Percentiles rank a stretch among this genome's conserved stretches.
Evolutionary conservation across 1,139 yeast species (phyloP).

Genomic region (Magnusiomyces sp.): DNA sequence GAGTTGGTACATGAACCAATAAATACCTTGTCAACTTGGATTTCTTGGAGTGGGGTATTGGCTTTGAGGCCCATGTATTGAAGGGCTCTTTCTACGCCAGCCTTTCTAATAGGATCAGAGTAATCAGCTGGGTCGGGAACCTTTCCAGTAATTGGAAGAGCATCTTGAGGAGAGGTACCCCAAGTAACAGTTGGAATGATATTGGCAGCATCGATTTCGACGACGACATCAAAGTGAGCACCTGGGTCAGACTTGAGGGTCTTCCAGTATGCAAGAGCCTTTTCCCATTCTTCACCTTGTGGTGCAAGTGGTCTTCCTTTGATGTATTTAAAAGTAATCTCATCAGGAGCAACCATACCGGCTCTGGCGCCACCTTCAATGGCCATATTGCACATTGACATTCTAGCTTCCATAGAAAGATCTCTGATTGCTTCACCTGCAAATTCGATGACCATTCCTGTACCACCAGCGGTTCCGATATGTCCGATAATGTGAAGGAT

Average conservation of each 20-base stretch:
- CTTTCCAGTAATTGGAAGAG: slow-evolving; percentile 79
- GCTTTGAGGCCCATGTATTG: slow-evolving; percentile 85
- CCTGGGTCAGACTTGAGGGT: slow-evolving; percentile 81
- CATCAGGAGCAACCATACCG: slow-evolving; percentile 97
- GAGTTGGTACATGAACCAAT: slow-evolving; percentile 98
- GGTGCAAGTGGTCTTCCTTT: slow-evolving; percentile 95
- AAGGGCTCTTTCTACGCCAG: slow-evolving; percentile 86
- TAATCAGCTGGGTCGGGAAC: slow-evolving; percentile 79
- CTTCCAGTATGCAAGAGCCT: slow-evolving; percentile 86
- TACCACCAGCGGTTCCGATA: slow-evolving; percentile 99
- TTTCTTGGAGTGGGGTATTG: slow-evolving; percentile 66
- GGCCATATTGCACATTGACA: slow-evolving; percentile 98
- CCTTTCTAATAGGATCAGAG: slow-evolving; percentile 68
- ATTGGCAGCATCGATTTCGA: slow-evolving; percentile 72
- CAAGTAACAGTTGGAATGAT: slow-evolving; percentile 94
- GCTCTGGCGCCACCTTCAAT: slow-evolving; percentile 99
- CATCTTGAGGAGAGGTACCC: slow-evolving; percentile 99
- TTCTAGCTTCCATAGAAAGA: slow-evolving; percentile 95
- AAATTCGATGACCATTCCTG: slow-evolving; percentile 93
- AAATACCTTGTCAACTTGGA: slow-evolving; percentile 82
- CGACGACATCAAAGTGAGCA: slow-evolving; percentile 80
- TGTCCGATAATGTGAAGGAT: slow-evolving; percentile 90
- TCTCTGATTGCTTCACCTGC: slow-evolving; percentile 89
- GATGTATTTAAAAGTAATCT: slow-evolving; percentile 74
- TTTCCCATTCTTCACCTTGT: slow-evolving; percentile 86